Percentiles rank a stretch among this genome's conserved stretches.
phyloP scores from a whole-genome alignment of 73 alveolate genomes.

The Blepharisma japonicum region DNA sequence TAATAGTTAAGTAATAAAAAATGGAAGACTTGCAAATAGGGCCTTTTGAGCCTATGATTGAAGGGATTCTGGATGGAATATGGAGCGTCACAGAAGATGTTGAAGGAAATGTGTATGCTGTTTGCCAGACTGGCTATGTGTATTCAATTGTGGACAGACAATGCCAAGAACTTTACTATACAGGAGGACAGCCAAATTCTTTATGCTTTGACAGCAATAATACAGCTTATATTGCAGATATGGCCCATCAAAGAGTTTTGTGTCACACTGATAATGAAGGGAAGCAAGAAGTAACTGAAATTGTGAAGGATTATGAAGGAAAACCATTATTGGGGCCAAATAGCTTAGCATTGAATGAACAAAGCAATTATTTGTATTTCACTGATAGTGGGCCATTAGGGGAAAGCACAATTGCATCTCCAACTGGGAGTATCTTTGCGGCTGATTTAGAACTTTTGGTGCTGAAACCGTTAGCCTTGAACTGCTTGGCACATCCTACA shows the following conservation, averaged over 20 bases:
- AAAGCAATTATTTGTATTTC: conserved; percentile 51
- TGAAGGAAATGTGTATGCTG: conserved; percentile 2
- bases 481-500: conserved; percentile 64
- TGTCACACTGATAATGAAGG: conserved; percentile 48
- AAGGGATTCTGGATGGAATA: conserved; percentile 1
- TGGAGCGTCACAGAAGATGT: not conserved
- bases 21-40: conserved; percentile 28
- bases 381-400: conserved; percentile 75
- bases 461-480: conserved; percentile 56
- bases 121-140: conserved; percentile 12
- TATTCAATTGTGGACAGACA: not conserved
- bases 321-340: conserved; percentile 92
- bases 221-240: conserved; percentile 74
- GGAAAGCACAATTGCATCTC: conserved; percentile 55
- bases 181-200: conserved; percentile 38
- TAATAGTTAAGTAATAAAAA: not conserved
- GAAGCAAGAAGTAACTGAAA: conserved; percentile 39
- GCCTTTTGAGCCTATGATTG: conserved; percentile 19
- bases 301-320: conserved; percentile 92
- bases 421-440: conserved; percentile 58
- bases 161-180: not conserved
- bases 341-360: conserved; percentile 54
- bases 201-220: conserved; percentile 72
- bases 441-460: conserved; percentile 49
- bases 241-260: conserved; percentile 67